Conservation (phyloP, 2,329 filamentous ascomycete species). For the Pleoardoris graminearum region DNA sequence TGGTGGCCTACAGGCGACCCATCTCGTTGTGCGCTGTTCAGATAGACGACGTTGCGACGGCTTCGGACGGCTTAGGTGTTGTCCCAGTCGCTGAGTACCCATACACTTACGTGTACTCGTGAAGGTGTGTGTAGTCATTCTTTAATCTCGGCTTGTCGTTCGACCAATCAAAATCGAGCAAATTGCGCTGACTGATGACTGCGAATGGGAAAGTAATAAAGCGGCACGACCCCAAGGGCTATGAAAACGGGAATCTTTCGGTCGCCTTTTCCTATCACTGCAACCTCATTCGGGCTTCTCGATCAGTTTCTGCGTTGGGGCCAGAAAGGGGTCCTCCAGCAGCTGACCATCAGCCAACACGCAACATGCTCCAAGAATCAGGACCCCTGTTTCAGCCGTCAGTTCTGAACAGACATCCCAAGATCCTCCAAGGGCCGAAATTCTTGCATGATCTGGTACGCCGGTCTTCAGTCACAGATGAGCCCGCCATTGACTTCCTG, state of each 20-base stretch:
- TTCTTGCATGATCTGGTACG: slow-evolving; percentile 68
- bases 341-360: neutral
- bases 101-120: neutral
- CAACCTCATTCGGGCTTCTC: too few species aligned
- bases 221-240: too few species aligned
- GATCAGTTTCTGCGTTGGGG: too few species aligned
- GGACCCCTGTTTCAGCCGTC: slow-evolving; percentile 25
- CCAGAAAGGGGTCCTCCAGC: neutral
- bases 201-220: too few species aligned
- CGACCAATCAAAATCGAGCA: too few species aligned
- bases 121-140: too few species aligned
- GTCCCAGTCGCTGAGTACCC: neutral
- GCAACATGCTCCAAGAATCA: slow-evolving; percentile 31
- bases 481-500: slow-evolving; percentile 66
- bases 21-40: neutral
- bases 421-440: slow-evolving; percentile 56
- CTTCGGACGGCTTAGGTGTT: neutral
- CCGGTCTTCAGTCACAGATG: slow-evolving; percentile 36
- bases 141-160: too few species aligned
- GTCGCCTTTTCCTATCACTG: too few species aligned
- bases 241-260: too few species aligned
- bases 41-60: neutral
- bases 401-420: slow-evolving; percentile 61
- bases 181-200: too few species aligned
- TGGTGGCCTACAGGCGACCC: neutral